Conservation (phyloP, 2,329 filamentous ascomycete species). For the Verticillium alfalfae region DNA sequence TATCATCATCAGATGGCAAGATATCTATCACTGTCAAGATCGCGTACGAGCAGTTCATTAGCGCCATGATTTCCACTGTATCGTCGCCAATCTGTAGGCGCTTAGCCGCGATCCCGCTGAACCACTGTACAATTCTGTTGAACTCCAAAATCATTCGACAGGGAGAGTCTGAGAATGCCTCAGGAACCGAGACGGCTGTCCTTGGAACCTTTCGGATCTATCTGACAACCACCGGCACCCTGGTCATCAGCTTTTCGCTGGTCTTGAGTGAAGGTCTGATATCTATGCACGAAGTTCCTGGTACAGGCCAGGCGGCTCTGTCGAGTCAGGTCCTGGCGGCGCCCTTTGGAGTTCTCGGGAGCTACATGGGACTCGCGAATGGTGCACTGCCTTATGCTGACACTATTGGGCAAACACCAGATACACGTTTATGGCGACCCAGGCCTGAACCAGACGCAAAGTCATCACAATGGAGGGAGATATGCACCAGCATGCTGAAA, state of each 20-base stretch:
- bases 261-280: constrained; percentile 41
- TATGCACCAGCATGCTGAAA: constrained; percentile 45
- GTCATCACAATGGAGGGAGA: constrained; percentile 40
- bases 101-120: constrained; percentile 45
- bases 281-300: constrained; percentile 36
- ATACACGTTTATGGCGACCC: constrained; percentile 41
- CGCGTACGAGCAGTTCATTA: constrained; percentile 49
- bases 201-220: constrained; percentile 46
- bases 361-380: constrained; percentile 28
- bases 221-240: constrained; percentile 49
- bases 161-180: background rate
- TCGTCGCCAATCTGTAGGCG: constrained; percentile 42
- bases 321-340: constrained; percentile 46
- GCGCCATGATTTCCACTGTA: constrained; percentile 45
- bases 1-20: background rate
- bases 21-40: constrained; percentile 29
- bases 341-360: constrained; percentile 46
- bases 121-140: constrained; percentile 47
- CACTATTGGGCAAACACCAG: constrained; percentile 44
- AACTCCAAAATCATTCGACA: constrained; percentile 8
- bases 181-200: constrained; percentile 6
- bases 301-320: constrained; percentile 30
- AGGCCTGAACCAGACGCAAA: constrained; percentile 33
- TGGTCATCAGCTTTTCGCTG: constrained; percentile 45
- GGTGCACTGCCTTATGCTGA: constrained; percentile 26